Base-by-base conservation (phyloP, 352 stramenopile species). In the Phytophthora sp. region DNA sequence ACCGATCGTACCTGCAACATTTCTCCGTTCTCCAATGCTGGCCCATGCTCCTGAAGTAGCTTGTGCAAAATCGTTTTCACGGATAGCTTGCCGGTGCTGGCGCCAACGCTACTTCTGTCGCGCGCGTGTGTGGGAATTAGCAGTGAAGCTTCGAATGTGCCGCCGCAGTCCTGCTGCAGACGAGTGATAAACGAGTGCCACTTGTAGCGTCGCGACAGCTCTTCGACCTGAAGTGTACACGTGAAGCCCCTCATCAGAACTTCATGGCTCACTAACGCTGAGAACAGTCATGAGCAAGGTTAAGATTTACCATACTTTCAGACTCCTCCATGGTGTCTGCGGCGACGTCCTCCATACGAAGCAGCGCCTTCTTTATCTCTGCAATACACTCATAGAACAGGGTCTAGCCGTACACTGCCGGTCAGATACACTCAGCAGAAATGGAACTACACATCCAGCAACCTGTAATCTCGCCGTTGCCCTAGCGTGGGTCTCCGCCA, bases 221-320 rank as follows among this genome's bases (percentile, higher is more conserved):
- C 57, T 8, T 66, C 46, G 13, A 66, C 52, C 67, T 76, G 48
- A 11, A 37, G 17, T 15, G n/a, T n/a, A n/a, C n/a, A n/a, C n/a
- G n/a, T n/a, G n/a, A n/a, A n/a, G n/a, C n/a, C n/a, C n/a, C n/a
- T n/a, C n/a, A n/a, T n/a, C n/a, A n/a, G n/a, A n/a, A n/a, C n/a
- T n/a, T n/a, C n/a, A n/a, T n/a, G n/a, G n/a, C n/a, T n/a, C n/a
- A n/a, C n/a, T n/a, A n/a, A n/a, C n/a, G n/a, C n/a, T n/a, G n/a
- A n/a, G n/a, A n/a, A n/a, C n/a, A n/a, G n/a, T n/a, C n/a, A n/a
- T n/a, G n/a, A n/a, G n/a, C n/a, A n/a, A n/a, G n/a, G n/a, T n/a
- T n/a, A n/a, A n/a, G n/a, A 57, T 74, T 79, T 77, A 82, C 74
- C 74, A 66, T 76, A 76, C 59, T 76, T 73, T 77, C 64, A 53